A percentile compares a stretch with the other conserved stretches of the same genome.
Evolutionary conservation across 371 early-diverging fungal genomes (phyloP).

Genomic region (Parasitella parasitica): DNA sequence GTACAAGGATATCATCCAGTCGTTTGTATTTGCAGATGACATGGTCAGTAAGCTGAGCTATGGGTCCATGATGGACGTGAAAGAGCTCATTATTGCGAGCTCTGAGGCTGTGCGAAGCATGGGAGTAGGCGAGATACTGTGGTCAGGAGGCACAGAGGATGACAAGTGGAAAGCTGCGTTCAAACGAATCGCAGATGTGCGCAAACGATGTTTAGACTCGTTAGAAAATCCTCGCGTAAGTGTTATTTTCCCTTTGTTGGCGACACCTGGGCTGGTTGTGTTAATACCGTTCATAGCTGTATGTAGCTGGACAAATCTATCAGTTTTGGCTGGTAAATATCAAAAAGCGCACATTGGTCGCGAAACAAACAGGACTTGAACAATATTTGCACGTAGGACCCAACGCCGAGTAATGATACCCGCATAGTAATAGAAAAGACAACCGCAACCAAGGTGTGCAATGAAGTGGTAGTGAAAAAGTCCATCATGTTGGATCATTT

Average conservation of each 20-base stretch:
- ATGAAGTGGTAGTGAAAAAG: conserved; percentile 41
- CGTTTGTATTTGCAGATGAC: conserved; percentile 53
- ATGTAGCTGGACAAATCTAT: conserved; percentile 49
- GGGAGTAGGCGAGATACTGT: conserved; percentile 34
- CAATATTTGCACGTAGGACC: conserved; percentile 31
- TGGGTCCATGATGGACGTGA: conserved; percentile 52
- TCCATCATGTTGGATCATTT: conserved; percentile 51
- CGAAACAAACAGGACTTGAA: not conserved
- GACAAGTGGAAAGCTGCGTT: conserved; percentile 45
- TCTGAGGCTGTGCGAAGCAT: conserved; percentile 41
- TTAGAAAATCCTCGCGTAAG: conserved; percentile 47
- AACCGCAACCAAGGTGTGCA: conserved; percentile 33
- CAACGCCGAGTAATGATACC: conserved; percentile 43
- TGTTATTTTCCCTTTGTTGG: not conserved
- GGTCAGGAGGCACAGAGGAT: conserved; percentile 31
- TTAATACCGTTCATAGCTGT: conserved; percentile 25
- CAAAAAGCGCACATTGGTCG: not conserved
- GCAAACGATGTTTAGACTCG: conserved; percentile 31
- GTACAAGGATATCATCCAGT: conserved; percentile 48
- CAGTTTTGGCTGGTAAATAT: conserved; percentile 49
- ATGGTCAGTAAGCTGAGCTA: conserved; percentile 52
- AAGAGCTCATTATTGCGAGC: conserved; percentile 47
- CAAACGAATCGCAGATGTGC: conserved; percentile 37
- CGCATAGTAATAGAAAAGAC: conserved; percentile 49
- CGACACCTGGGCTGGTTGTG: too few species aligned